Conservation (phyloP, 208 protist species). For the Wallacemonas sp. region DNA sequence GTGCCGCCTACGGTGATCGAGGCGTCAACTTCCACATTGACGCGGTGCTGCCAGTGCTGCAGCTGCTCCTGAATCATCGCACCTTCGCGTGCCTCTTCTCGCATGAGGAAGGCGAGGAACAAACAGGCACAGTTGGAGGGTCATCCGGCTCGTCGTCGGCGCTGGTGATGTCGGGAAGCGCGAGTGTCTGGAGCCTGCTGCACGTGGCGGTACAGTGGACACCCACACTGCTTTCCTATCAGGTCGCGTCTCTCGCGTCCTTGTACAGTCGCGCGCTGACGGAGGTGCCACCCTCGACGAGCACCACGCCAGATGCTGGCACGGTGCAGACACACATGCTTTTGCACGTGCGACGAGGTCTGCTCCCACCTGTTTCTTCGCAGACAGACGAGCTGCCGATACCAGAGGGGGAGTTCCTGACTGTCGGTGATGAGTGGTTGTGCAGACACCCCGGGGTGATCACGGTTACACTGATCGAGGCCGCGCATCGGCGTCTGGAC, state of each 20-base stretch:
- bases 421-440: background rate
- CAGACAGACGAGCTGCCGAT: too few relatives aligned
- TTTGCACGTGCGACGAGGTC: background rate
- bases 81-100: conserved; percentile 1
- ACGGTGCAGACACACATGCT: background rate
- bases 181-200: background rate
- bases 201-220: conserved; percentile 1
- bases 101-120: background rate
- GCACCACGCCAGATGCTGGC: too few relatives aligned
- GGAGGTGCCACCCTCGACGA: too few relatives aligned
- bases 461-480: too few relatives aligned
- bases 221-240: conserved; percentile 11
- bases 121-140: too few relatives aligned
- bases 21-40: conserved; percentile 18
- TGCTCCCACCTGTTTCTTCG: background rate
- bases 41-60: conserved; percentile 14
- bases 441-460: background rate
- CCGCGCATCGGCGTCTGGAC: too few relatives aligned
- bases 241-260: conserved; percentile 10
- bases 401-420: too few relatives aligned
- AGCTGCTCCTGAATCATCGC: background rate
- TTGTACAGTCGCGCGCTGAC: conserved; percentile 20
- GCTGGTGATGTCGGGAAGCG: too few relatives aligned
- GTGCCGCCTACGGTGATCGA: background rate
- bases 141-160: too few relatives aligned